These are phyloP conservation scores for Termitomyces eurrhizus DNA, from an alignment of 768 basidiomycete species.

Conservation along the genomic window DNA sequence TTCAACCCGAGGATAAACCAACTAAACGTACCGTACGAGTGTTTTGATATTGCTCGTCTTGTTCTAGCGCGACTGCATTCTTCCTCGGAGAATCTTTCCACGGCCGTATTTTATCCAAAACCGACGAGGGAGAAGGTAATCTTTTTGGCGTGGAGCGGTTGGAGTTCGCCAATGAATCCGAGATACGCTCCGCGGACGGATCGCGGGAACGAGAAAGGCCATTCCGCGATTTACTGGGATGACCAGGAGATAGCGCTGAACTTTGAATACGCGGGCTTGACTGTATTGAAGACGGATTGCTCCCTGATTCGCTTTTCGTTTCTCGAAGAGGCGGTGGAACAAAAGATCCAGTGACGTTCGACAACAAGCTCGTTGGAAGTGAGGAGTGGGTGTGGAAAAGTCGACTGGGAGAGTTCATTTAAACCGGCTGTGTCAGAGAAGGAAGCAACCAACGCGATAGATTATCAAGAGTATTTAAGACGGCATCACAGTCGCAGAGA, in stretches of 20 bases:
- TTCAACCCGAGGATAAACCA: neutral
- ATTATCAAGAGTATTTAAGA: neutral
- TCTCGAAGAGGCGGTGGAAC: neutral
- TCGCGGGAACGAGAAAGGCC: neutral
- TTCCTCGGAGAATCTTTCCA: constrained; percentile 4
- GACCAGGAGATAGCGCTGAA: constrained; percentile 2
- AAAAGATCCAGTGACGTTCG: neutral
- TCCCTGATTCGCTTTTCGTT: neutral
- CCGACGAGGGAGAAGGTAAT: neutral
- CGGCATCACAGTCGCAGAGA: neutral
- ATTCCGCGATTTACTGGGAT: neutral
- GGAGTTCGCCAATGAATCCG: neutral
- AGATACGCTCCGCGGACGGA: constrained; percentile 4
- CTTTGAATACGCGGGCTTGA: constrained; percentile 4
- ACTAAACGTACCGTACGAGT: neutral
- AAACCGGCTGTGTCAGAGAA: too few species aligned
- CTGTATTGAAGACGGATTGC: neutral
- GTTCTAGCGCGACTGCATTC: neutral
- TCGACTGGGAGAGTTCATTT: neutral
- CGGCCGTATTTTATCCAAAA: constrained; percentile 1
- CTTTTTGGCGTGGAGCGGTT: neutral
- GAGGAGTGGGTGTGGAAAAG: constrained; percentile 2
- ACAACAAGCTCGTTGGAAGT: neutral
- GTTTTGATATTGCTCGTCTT: constrained; percentile 4
- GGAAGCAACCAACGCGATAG: neutral